Conservation (phyloP, 768 basidiomycete genomes). For the Boletus edulis region DNA sequence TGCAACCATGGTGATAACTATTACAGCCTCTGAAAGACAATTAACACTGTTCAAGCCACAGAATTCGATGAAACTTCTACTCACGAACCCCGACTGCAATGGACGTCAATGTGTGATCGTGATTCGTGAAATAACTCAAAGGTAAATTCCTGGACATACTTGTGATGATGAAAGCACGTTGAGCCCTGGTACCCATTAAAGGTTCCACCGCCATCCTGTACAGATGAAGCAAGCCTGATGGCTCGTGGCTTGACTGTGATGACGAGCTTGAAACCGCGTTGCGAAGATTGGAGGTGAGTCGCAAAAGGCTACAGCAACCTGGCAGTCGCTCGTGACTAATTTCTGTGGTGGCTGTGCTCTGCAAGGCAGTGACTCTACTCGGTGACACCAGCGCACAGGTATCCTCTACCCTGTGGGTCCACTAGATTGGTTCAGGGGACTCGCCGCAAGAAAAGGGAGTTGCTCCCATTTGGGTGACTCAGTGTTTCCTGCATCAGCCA, state of each 20-base stretch:
- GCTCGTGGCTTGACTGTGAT: constrained; percentile 10
- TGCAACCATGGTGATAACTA: constrained; percentile 73
- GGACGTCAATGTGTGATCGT: constrained; percentile 5
- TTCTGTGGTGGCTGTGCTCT: constrained; percentile 18
- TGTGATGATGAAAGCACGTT: constrained; percentile 67
- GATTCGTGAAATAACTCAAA: constrained; percentile 4
- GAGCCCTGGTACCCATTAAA: constrained; percentile 69
- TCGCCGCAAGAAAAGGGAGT: too few relatives aligned
- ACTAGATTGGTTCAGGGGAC: too few relatives aligned
- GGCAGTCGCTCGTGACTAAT: not conserved
- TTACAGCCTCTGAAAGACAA: constrained; percentile 57
- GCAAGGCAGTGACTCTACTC: too few relatives aligned
- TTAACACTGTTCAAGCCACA: constrained; percentile 1
- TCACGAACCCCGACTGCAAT: constrained; percentile 56
- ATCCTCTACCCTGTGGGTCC: too few relatives aligned
- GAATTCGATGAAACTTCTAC: constrained; percentile 27
- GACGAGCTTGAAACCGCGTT: constrained; percentile 4
- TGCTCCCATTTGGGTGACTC: too few relatives aligned
- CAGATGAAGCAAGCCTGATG: constrained; percentile 11
- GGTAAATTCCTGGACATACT: constrained; percentile 42
- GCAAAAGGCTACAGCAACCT: not conserved
- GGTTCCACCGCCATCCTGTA: constrained; percentile 65
- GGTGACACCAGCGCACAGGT: too few relatives aligned
- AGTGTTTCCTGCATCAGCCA: too few relatives aligned
- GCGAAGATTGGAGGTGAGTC: not conserved